Evolutionary conservation across 2,329 filamentous ascomycete species (phyloP).

Genomic region (Colletotrichum tofieldiae): DNA sequence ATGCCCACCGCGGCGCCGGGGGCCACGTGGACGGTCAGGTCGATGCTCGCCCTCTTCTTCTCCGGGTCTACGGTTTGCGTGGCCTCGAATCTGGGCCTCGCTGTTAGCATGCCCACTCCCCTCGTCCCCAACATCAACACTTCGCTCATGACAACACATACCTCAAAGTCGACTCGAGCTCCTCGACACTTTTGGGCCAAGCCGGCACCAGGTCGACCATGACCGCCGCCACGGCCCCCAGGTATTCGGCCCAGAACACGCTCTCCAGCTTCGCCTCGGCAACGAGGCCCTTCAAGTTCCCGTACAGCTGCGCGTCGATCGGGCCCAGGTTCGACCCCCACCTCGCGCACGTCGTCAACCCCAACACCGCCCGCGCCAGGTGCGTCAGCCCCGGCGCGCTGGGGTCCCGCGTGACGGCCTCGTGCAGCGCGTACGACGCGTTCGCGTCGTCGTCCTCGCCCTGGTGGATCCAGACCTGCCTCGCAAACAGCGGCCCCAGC

Average conservation of each 20-base stretch:
- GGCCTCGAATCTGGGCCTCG: slow-evolving; percentile 44
- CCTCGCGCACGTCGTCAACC: slow-evolving; percentile 79
- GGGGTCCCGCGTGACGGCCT: slow-evolving; percentile 78
- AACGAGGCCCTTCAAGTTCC: slow-evolving; percentile 60
- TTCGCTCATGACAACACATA: slow-evolving; percentile 49
- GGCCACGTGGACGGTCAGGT: slow-evolving; percentile 55
- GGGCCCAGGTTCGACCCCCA: slow-evolving; percentile 77
- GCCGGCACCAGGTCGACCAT: slow-evolving; percentile 61
- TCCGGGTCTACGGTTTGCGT: slow-evolving; percentile 46
- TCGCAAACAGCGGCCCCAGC: slow-evolving; percentile 62
- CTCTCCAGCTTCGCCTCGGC: slow-evolving; percentile 55
- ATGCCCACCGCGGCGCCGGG: slow-evolving; percentile 50
- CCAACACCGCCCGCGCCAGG: slow-evolving; percentile 78
- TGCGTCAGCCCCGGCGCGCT: slow-evolving; percentile 83
- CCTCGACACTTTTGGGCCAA: slow-evolving; percentile 54
- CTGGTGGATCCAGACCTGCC: slow-evolving; percentile 66
- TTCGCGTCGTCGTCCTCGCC: slow-evolving; percentile 68
- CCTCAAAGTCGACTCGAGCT: slow-evolving; percentile 57
- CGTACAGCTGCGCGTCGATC: slow-evolving; percentile 61
- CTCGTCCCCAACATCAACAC: neutral
- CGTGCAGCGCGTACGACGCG: slow-evolving; percentile 80
- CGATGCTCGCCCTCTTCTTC: slow-evolving; percentile 54
- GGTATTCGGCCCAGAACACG: slow-evolving; percentile 69
- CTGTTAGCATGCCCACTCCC: slow-evolving; percentile 38
- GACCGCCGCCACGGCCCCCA: slow-evolving; percentile 64